Conservation (phyloP, 2,329 filamentous ascomycete species). For the Dothideomycetes sp. region DNA sequence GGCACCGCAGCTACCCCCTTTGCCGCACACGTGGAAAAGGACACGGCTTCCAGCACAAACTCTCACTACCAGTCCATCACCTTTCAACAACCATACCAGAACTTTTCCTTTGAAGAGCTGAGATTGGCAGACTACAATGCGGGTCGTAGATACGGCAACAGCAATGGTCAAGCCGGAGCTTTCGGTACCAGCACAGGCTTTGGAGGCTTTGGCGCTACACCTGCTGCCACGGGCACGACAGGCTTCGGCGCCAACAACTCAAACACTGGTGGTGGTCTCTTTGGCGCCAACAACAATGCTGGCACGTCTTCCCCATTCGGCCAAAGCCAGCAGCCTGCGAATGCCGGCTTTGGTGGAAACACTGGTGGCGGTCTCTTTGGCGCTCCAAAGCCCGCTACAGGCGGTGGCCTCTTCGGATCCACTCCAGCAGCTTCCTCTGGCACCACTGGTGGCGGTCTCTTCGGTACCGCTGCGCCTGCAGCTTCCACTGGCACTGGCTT, state of each 20-base stretch:
- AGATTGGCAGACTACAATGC: constrained; percentile 74
- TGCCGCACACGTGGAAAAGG: constrained; percentile 61
- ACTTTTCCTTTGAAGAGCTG: constrained; percentile 70
- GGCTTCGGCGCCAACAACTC: constrained; percentile 31
- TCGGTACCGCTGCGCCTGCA: constrained; percentile 17
- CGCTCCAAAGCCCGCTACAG: constrained; percentile 13
- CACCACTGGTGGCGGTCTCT: constrained; percentile 16
- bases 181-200: constrained; percentile 61
- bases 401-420: constrained; percentile 12
- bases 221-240: constrained; percentile 25
- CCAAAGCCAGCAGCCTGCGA: constrained; percentile 18
- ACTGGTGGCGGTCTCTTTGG: constrained; percentile 16
- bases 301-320: constrained; percentile 13
- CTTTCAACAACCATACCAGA: constrained; percentile 71
- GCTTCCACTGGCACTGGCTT: constrained; percentile 12
- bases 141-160: constrained; percentile 73
- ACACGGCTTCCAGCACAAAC: constrained; percentile 47
- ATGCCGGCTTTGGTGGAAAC: no score
- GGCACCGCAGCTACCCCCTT: constrained; percentile 61
- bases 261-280: constrained; percentile 19
- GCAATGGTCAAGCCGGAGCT: constrained; percentile 66
- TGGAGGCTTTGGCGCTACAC: constrained; percentile 28
- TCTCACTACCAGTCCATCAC: constrained; percentile 68
- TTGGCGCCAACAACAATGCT: constrained; percentile 27
- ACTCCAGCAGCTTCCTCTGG: constrained; percentile 9